These are phyloP conservation scores for Cyclotella baltica DNA, from an alignment of 108 stramenopile genomes.

Conservation along the genomic window DNA sequence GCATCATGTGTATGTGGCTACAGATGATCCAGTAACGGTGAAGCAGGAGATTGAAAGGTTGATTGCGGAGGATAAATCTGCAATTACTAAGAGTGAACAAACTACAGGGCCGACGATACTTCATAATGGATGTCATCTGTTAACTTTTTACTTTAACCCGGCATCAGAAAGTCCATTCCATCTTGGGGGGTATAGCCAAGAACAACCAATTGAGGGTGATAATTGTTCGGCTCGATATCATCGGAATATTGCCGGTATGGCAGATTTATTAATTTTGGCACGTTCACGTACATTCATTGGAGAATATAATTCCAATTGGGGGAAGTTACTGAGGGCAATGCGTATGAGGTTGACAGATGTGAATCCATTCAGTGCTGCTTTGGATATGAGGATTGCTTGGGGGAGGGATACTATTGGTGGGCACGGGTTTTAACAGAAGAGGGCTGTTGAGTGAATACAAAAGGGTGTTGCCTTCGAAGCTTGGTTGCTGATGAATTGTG, in stretches of 20 bases:
- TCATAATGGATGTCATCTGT: conserved; percentile 37
- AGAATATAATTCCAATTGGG: conserved; percentile 61
- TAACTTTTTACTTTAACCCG: conserved; percentile 51
- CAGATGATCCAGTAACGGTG: conserved; percentile 47
- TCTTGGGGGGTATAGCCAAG: conserved; percentile 11
- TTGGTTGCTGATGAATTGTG: background rate
- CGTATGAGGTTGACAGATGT: conserved; percentile 21
- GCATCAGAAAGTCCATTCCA: conserved; percentile 30
- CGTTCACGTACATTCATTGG: conserved; percentile 48
- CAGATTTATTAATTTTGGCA: conserved; percentile 41
- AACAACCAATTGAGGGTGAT: conserved; percentile 28
- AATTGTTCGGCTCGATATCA: conserved; percentile 45
- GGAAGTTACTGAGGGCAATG: conserved; percentile 32
- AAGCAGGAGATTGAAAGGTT: conserved; percentile 35
- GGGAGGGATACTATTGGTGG: conserved; percentile 13
- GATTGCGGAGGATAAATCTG: conserved; percentile 8
- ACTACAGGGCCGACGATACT: background rate
- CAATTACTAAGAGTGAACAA: background rate
- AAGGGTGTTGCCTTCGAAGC: background rate
- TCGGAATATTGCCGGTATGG: conserved; percentile 50
- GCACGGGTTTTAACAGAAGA: background rate
- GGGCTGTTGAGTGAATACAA: background rate
- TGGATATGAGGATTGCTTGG: conserved; percentile 38
- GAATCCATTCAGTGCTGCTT: conserved; percentile 2
- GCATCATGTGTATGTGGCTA: conserved; percentile 48